Base-by-base conservation (phyloP, 441 rosid genomes). In the Arabidopsis hybrid region DNA sequence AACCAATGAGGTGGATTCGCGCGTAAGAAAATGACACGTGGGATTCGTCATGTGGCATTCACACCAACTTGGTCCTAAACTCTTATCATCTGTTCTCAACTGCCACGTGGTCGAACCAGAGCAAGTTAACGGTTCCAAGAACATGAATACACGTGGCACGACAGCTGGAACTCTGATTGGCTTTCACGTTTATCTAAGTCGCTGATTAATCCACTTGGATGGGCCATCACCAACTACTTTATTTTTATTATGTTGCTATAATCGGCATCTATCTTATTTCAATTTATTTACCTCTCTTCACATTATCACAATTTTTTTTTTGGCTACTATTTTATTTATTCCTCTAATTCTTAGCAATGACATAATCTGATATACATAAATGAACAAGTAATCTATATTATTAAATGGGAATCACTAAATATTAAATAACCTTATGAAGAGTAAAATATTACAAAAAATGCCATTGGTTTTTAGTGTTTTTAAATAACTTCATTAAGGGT, bases 101-200 rank as follows among this genome's bases (percentile, higher is more conserved):
- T 64, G 69, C 76, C 76, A 71, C 72, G 72, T 77, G 72, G 63
- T 58, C 58, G 29, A 8, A 51, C 2, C 13, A 32, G 17, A 59
- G 13, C 39, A 35, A 42, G 58, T 59, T n/a, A 71, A 58, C 67
- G 59, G 64, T 71, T 60, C 40, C 10, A 52, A 46, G 29, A 34
- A 50, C 16, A 18, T 2, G 4, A 40, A 35, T 8, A 14, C 36
- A 77, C 53, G 76, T 71, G 72, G 77, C 58, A 51, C 7, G 16
- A 59, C 76, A 77, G 80, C 72, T 77, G 76, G 76, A 60, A n/a
- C 0, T n/a, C 57, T 71, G 63, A 65, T 77, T 77, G 73, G 65
- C 80, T 71, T 77, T 77, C 18, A 72, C 63, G 72, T 65, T 59
- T 46, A 69, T 70, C 53, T 69, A 16, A 51, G 69, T 60, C 75